A percentile compares a stretch with the other conserved stretches of the same genome.
phyloP scores from a whole-genome alignment of 2,329 filamentous ascomycete species.

The Trichoderma sp. region DNA sequence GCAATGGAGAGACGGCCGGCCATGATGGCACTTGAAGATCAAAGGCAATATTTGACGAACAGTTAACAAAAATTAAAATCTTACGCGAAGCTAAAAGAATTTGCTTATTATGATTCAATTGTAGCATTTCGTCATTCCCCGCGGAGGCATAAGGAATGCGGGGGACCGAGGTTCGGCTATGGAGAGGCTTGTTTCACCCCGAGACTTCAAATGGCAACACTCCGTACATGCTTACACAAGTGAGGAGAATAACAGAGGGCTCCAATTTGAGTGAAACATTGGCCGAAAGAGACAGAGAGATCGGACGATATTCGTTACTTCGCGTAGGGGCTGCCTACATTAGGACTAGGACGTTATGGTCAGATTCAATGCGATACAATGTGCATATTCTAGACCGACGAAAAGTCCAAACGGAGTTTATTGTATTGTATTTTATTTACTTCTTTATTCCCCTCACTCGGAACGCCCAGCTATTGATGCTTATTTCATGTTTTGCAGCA shows the following conservation, averaged over 20 bases:
- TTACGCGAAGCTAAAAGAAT: not conserved
- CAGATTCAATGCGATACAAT: not conserved
- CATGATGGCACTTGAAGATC: slow-evolving; percentile 7
- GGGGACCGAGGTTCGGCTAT: not conserved
- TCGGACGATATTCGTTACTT: not conserved
- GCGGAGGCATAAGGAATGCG: not conserved
- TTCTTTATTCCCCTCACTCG: not conserved
- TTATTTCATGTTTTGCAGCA: slow-evolving; percentile 48
- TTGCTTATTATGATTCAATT: not conserved
- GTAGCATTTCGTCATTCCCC: not conserved
- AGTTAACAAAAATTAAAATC: not conserved
- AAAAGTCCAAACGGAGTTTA: not conserved
- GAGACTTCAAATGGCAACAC: not conserved
- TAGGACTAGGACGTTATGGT: not conserved
- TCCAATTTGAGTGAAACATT: not conserved
- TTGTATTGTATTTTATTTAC: not conserved
- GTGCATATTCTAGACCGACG: not conserved
- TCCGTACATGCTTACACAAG: not conserved
- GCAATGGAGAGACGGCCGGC: not conserved
- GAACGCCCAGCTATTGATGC: not conserved
- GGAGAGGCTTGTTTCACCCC: not conserved
- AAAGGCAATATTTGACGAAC: not conserved
- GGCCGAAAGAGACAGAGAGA: not conserved
- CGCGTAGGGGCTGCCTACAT: not conserved
- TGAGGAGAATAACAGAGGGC: not conserved